Conservation (phyloP, 768 basidiomycete genomes). For the Boletus rubroflammeus region DNA sequence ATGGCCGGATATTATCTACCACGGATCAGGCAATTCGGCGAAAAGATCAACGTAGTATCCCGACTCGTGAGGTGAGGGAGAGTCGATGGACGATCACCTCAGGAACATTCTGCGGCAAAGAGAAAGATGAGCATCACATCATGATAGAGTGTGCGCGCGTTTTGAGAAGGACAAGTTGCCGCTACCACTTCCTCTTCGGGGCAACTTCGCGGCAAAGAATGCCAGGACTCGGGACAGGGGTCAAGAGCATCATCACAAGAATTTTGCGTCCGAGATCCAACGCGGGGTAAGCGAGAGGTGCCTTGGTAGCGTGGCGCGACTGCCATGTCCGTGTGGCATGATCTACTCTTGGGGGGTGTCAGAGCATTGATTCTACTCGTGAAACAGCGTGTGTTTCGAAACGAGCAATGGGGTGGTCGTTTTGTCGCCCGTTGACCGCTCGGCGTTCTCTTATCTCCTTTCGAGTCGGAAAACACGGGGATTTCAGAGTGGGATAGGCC, state of each 20-base stretch:
- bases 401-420: not conserved
- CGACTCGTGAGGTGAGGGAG: not conserved
- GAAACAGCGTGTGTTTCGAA: not conserved
- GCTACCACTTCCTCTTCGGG: constrained; percentile 10
- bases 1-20: not conserved
- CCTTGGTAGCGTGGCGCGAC: not conserved
- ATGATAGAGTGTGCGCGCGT: not conserved
- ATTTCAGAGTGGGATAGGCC: not conserved
- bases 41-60: not conserved
- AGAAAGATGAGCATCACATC: not conserved
- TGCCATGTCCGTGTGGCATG: not conserved
- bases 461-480: not conserved
- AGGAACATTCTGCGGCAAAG: not conserved
- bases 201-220: constrained; percentile 8
- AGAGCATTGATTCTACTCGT: not conserved
- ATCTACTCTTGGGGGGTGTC: not conserved
- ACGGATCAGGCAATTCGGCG: not conserved
- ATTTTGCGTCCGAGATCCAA: not conserved
- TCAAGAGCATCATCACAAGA: not conserved
- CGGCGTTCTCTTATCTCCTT: constrained; percentile 3
- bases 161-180: constrained; percentile 2
- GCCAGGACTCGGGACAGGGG: not conserved
- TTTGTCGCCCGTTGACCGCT: not conserved
- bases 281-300: not conserved
- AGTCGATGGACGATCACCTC: constrained; percentile 8